Percentiles rank a stretch among this genome's conserved stretches.
phyloP scores from a whole-genome alignment of 2,329 filamentous ascomycete species.

The Colletotrichum camelliae region DNA sequence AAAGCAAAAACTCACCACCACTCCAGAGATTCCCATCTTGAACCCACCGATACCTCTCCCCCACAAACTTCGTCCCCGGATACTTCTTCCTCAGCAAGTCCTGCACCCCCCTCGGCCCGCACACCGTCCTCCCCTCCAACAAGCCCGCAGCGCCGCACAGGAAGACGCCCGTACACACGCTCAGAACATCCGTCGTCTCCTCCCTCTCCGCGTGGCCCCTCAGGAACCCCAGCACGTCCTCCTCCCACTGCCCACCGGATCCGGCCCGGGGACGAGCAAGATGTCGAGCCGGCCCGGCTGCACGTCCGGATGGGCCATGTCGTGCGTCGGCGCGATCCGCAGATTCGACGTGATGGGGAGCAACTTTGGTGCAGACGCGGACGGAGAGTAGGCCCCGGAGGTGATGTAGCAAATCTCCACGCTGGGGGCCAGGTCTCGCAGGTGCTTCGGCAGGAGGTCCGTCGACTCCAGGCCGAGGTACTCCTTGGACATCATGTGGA shows the following conservation, averaged over 20 bases:
- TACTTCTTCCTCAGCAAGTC: conserved; percentile 41
- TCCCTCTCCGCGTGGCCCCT: conserved; percentile 38
- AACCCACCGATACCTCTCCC: conserved; percentile 53
- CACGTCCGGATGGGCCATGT: conserved; percentile 49
- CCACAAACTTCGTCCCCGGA: conserved; percentile 45
- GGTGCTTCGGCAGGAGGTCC: conserved; percentile 34
- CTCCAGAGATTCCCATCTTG: conserved; percentile 61
- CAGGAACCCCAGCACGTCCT: conserved; percentile 47
- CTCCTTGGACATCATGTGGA: conserved; percentile 49
- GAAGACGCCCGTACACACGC: conserved; percentile 56
- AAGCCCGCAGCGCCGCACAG: conserved; percentile 55
- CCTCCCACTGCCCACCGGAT: conserved; percentile 40
- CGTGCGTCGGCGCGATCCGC: conserved; percentile 45
- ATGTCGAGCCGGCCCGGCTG: conserved; percentile 57
- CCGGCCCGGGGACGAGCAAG: conserved; percentile 55
- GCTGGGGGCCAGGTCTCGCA: conserved; percentile 46
- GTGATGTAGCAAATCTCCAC: conserved; percentile 54
- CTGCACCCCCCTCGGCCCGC: conserved; percentile 53
- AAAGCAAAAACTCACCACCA: conserved; percentile 46
- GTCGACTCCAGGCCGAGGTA: conserved; percentile 40
- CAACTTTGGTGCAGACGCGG: neutral
- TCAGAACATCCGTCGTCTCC: conserved; percentile 52
- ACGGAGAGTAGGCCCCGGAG: conserved; percentile 34
- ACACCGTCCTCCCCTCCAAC: conserved; percentile 48
- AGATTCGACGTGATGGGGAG: conserved; percentile 48